Conservation (phyloP, 495 filamentous ascomycete genomes). For the Rhypophila decipiens region DNA sequence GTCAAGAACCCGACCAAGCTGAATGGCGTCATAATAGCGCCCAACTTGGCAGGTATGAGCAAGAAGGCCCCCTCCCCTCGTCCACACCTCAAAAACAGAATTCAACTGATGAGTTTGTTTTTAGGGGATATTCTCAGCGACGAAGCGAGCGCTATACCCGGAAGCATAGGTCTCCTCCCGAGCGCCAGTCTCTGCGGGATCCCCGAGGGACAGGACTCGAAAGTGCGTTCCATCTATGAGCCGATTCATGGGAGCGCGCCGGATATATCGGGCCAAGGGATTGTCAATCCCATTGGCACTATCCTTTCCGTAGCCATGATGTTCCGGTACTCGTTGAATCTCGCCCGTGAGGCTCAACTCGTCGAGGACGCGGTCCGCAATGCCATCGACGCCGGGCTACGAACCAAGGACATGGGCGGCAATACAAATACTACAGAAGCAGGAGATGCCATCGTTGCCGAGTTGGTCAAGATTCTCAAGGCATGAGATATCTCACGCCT, state of each 20-base stretch:
- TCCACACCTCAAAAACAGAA: too few relatives aligned
- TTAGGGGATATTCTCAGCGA: constrained; percentile 97
- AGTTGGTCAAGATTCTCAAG: constrained; percentile 54
- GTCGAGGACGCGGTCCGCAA: constrained; percentile 76
- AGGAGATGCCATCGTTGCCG: constrained; percentile 72
- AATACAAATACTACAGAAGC: constrained; percentile 64
- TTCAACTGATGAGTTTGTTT: too few relatives aligned
- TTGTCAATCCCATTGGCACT: constrained; percentile 80
- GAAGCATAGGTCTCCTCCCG: constrained; percentile 81
- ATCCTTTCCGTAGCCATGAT: constrained; percentile 88
- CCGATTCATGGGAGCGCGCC: constrained; percentile 87
- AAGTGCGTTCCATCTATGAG: constrained; percentile 92
- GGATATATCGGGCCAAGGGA: constrained; percentile 78
- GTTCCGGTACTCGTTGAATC: constrained; percentile 82
- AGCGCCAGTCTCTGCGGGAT: constrained; percentile 82
- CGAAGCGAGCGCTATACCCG: constrained; percentile 94
- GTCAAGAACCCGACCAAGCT: constrained; percentile 86
- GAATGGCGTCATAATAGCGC: constrained; percentile 89
- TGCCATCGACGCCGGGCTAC: constrained; percentile 66
- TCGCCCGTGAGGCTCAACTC: constrained; percentile 62
- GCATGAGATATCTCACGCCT: too few relatives aligned
- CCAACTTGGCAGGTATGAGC: constrained; percentile 86
- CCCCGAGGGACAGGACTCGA: constrained; percentile 67
- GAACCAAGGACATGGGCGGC: constrained; percentile 78
- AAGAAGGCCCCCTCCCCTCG: too few relatives aligned